A percentile compares a stretch with the other conserved stretches of the same genome.
Evolutionary conservation across 768 basidiomycete genomes (phyloP).

Genomic region (Myochromella boudieri): DNA sequence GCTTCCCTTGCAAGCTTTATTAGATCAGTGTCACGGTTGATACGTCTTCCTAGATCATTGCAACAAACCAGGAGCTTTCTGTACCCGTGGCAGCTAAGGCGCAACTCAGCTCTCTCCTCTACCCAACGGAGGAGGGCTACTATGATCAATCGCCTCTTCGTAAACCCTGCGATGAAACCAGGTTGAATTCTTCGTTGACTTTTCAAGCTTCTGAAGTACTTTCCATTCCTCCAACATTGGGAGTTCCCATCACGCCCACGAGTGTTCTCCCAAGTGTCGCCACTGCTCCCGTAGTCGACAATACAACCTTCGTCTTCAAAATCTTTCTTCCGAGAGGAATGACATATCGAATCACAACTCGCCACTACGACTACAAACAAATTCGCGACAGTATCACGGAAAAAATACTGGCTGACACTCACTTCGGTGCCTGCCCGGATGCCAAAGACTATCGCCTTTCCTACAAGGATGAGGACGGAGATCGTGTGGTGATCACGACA

Average conservation of each 20-base stretch:
- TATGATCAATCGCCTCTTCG: too few relatives aligned
- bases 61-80: neutral
- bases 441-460: constrained; percentile 1
- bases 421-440: constrained; percentile 1
- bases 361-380: constrained; percentile 1
- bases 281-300: neutral
- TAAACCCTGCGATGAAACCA: too few relatives aligned
- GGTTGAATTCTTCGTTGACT: too few relatives aligned
- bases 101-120: too few relatives aligned
- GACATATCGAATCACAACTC: constrained; percentile 4
- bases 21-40: neutral
- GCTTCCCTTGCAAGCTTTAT: neutral
- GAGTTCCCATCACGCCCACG: too few relatives aligned
- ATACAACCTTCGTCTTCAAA: constrained; percentile 1
- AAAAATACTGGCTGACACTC: constrained; percentile 3
- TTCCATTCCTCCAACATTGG: too few relatives aligned
- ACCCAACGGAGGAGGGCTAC: too few relatives aligned
- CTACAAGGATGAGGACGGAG: constrained; percentile 6
- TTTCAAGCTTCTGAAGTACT: too few relatives aligned
- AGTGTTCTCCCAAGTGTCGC: too few relatives aligned
- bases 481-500: constrained; percentile 2
- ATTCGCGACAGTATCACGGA: neutral
- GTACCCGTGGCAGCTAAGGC: neutral
- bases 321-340: constrained; percentile 1
- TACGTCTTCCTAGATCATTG: neutral